Evolutionary conservation across 31 red algal species (phyloP), one percentile per base, ranked within the genome.

Genomic region (Bonnemaisonia californica): DNA sequence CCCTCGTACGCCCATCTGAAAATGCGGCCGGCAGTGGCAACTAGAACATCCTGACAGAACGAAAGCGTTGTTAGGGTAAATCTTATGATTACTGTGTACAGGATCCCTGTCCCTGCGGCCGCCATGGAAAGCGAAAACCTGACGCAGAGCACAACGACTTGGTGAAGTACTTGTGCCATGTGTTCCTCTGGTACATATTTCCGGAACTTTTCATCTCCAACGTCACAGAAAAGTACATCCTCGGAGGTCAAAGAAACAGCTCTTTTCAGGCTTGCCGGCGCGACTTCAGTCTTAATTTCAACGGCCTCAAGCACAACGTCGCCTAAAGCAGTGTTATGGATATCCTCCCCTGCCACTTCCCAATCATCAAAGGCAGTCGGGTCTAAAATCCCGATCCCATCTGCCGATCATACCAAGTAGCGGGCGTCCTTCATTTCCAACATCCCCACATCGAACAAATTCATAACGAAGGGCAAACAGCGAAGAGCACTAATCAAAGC

Each of bases 1-100:
- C 39, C 21, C 64, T 69, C 64, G 39, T 69, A 33, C 64, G 64
- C 64, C 64, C 13, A 54, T 69, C 33, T 33, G 23, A 69, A 27
- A 9, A 36, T 32, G 19, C 31, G 64, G 39, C 0, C 64, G 8
- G 64, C 0, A 7, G 7, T 0, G 33, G 26, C 0, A 1, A 5
- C 19, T 21, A 69, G 33, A 9, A 69, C 64, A 24, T 0, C 21
- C 9, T 33, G 33, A 69, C 64, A 69, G 22, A 22, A 23, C 33
- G 22, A 33, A 5, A 33, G 64, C 24, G 0, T 69, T 0, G 24
- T 33, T 9, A 37, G 31, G 0, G 64, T 33, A 1, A 27, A 69
- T 0, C 8, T 69, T 34, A 69, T 69, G 5, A 38, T 0, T 31
- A 69, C 64, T 29, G 64, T 69, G 64, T 69, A 69, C 33, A 69